These are phyloP conservation scores for Casuarina glauca DNA, from an alignment of 306 rosid genomes.

Conservation along the genomic window DNA sequence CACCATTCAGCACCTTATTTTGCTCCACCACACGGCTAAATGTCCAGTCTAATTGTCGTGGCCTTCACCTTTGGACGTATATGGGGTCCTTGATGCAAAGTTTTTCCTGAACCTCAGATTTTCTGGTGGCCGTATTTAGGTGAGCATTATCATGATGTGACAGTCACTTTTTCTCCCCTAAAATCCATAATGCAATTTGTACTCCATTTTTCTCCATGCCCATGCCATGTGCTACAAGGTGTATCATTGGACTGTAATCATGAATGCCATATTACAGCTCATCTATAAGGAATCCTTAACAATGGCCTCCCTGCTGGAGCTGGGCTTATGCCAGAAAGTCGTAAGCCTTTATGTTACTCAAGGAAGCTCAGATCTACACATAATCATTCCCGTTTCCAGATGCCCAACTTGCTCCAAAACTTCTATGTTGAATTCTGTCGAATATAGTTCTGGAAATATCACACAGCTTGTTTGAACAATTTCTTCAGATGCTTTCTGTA, in stretches of 20 bases:
- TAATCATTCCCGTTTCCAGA: not conserved
- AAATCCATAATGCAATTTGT: slow-evolving; percentile 24
- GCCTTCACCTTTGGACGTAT: slow-evolving; percentile 27
- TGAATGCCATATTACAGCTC: slow-evolving; percentile 21
- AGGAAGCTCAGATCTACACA: not conserved
- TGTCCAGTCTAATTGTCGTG: slow-evolving; percentile 43
- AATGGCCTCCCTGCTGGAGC: not conserved
- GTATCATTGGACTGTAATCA: slow-evolving; percentile 32
- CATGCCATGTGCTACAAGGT: slow-evolving; percentile 45
- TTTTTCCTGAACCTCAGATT: slow-evolving; percentile 23
- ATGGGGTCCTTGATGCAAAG: slow-evolving; percentile 34
- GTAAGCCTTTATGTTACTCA: not conserved
- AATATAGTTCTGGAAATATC: not conserved
- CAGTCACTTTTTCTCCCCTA: slow-evolving; percentile 17
- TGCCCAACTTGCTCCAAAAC: not conserved
- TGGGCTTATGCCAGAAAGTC: not conserved
- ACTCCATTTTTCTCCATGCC: slow-evolving; percentile 44
- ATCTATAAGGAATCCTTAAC: slow-evolving; percentile 38
- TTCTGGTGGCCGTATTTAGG: slow-evolving; percentile 31
- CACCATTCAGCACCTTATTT: slow-evolving; percentile 37
- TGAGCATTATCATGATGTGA: slow-evolving; percentile 24
- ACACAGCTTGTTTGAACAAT: not conserved
- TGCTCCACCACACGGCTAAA: slow-evolving; percentile 30
- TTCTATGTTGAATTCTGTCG: not conserved
- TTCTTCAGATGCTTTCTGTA: not conserved